Conservation (phyloP, 805 yeast genomes). For the Vanderwaltozyma verrucispora region DNA sequence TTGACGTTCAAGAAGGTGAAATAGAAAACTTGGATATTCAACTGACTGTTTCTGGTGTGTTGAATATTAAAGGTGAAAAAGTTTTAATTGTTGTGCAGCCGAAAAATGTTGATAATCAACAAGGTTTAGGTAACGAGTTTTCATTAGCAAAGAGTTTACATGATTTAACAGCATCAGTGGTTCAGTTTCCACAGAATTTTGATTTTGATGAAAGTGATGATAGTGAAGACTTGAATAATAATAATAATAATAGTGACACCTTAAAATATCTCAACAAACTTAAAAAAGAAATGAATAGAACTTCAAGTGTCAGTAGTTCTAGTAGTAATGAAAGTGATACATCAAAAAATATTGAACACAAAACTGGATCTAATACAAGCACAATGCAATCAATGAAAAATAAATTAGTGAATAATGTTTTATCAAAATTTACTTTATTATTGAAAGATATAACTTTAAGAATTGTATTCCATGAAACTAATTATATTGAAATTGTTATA, state of each 20-base stretch:
- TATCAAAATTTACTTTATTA: constrained; percentile 48
- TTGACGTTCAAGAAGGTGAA: constrained; percentile 51
- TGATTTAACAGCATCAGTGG: constrained; percentile 50
- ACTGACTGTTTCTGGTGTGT: constrained; percentile 63
- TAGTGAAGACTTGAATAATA: constrained; percentile 7
- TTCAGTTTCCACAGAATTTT: constrained; percentile 22
- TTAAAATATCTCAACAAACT: constrained; percentile 2
- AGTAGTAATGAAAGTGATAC: neutral
- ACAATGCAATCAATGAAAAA: constrained; percentile 48
- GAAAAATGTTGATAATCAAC: constrained; percentile 9
- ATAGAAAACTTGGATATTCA: constrained; percentile 44
- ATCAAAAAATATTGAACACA: constrained; percentile 6
- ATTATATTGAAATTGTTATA: constrained; percentile 27
- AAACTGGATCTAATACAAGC: constrained; percentile 7
- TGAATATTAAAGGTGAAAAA: constrained; percentile 47
- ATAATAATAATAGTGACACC: constrained; percentile 10
- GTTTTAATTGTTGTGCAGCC: constrained; percentile 33
- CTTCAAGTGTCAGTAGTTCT: neutral
- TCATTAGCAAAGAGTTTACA: constrained; percentile 65
- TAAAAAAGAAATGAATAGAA: neutral
- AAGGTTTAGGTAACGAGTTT: constrained; percentile 29
- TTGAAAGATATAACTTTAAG: constrained; percentile 38
- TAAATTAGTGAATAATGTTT: constrained; percentile 55
- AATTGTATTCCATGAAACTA: constrained; percentile 35
- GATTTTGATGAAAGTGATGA: constrained; percentile 4